Evolutionary conservation across 2,329 filamentous ascomycete species (phyloP).

Genomic region (Thelonectria discophora): DNA sequence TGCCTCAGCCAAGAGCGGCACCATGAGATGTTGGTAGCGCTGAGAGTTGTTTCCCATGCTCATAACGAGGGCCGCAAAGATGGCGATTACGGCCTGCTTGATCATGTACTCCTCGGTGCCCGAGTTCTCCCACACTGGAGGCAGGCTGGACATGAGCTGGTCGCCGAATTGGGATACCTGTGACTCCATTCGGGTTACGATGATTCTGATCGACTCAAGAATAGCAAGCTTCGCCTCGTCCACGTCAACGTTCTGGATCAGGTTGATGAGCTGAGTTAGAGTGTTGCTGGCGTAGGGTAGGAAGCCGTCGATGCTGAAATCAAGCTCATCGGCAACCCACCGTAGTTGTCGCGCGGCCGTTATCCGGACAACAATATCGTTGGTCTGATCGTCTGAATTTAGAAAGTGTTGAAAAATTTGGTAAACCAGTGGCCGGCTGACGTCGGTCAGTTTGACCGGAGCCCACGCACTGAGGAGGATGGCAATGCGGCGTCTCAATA

Average conservation of each 20-base stretch:
- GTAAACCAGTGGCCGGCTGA: slow-evolving; percentile 79
- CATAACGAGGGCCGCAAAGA: slow-evolving; percentile 84
- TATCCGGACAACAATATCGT: slow-evolving; percentile 91
- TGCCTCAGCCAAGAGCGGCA: slow-evolving; percentile 84
- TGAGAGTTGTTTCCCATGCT: slow-evolving; percentile 83
- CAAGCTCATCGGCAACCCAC: slow-evolving; percentile 83
- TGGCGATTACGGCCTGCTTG: slow-evolving; percentile 90
- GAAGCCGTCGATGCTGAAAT: slow-evolving; percentile 79
- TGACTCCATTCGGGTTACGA: slow-evolving; percentile 84
- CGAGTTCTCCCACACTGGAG: slow-evolving; percentile 83
- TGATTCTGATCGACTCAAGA: slow-evolving; percentile 82
- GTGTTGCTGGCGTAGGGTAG: slow-evolving; percentile 79
- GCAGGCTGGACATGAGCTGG: slow-evolving; percentile 81
- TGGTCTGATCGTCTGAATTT: slow-evolving; percentile 77
- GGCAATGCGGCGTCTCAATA: slow-evolving; percentile 86
- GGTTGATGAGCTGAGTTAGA: slow-evolving; percentile 74
- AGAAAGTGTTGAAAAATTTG: slow-evolving; percentile 90
- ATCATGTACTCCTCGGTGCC: slow-evolving; percentile 85
- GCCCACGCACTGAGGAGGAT: slow-evolving; percentile 93
- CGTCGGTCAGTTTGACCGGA: slow-evolving; percentile 74
- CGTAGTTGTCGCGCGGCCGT: slow-evolving; percentile 89
- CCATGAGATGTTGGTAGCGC: slow-evolving; percentile 79
- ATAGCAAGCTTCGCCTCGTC: slow-evolving; percentile 92
- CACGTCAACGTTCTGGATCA: slow-evolving; percentile 82
- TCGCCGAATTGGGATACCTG: slow-evolving; percentile 76